Evolutionary conservation across 2,329 filamentous ascomycete genomes (phyloP).

Genomic region (Neofusicoccum parvum): DNA sequence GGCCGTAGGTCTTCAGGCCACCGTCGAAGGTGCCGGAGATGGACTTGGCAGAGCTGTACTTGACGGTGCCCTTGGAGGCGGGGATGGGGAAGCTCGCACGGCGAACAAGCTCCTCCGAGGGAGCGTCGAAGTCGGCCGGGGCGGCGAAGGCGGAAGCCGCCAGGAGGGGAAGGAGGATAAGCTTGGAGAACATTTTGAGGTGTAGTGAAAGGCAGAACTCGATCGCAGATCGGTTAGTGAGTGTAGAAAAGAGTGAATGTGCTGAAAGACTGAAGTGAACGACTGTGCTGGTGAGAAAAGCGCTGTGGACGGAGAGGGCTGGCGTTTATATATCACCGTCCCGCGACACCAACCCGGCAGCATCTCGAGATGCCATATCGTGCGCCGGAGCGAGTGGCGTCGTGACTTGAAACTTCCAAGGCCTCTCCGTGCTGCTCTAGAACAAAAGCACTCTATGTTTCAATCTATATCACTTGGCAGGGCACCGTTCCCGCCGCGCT

Average conservation of each 20-base stretch:
- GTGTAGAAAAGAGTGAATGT: constrained; percentile 3
- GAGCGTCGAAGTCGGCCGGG: constrained; percentile 6
- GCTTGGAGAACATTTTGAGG: constrained; percentile 12
- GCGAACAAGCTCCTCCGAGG: constrained; percentile 11
- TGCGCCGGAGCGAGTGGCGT: neutral
- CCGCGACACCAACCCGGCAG: neutral
- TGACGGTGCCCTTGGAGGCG: constrained; percentile 15
- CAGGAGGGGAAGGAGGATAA: constrained; percentile 9
- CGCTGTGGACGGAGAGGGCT: neutral
- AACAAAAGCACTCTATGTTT: neutral
- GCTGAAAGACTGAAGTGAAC: neutral
- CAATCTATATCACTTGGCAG: constrained; percentile 14
- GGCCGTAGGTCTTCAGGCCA: constrained; percentile 18
- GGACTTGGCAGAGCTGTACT: neutral
- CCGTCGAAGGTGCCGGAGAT: constrained; percentile 16
- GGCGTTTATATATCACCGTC: neutral
- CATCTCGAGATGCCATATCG: neutral
- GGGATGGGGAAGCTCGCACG: constrained; percentile 17
- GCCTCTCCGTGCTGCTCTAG: neutral
- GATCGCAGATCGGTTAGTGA: constrained; percentile 15
- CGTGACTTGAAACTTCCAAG: constrained; percentile 15
- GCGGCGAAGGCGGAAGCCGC: constrained; percentile 6
- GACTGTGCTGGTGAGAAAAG: constrained; percentile 13
- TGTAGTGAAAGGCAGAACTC: neutral
- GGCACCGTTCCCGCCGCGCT: neutral